These are phyloP conservation scores for Paraleonurus japonicus DNA, from an alignment of 257 asterid genomes.

Conservation along the genomic window DNA sequence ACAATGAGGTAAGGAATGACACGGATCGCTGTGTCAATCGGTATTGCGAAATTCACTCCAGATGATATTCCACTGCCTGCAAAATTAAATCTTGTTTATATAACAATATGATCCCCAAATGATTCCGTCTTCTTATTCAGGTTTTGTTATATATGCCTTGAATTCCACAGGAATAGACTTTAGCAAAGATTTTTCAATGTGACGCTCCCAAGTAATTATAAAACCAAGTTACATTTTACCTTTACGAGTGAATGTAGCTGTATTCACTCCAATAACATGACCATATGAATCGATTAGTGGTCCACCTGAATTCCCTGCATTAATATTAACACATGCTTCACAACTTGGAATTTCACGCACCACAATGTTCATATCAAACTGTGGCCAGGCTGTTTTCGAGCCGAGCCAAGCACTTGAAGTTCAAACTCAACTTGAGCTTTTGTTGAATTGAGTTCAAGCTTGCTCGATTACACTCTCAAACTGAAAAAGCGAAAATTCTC, in stretches of 20 bases:
- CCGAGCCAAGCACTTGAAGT: too few relatives aligned
- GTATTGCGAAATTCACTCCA: conserved; percentile 88
- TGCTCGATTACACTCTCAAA: too few relatives aligned
- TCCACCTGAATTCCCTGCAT: conserved; percentile 88
- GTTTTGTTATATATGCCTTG: too few relatives aligned
- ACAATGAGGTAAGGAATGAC: conserved; percentile 71
- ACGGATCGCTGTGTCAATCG: conserved; percentile 66
- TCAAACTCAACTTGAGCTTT: too few relatives aligned
- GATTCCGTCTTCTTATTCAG: too few relatives aligned
- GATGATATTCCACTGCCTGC: conserved; percentile 84
- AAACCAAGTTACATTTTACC: conserved; percentile 36
- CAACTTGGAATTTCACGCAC: not conserved
- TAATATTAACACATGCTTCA: not conserved
- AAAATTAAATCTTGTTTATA: not conserved
- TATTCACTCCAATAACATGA: conserved; percentile 83
- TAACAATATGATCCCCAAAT: not conserved
- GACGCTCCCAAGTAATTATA: too few relatives aligned
- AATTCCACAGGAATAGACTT: too few relatives aligned
- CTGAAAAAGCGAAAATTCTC: too few relatives aligned
- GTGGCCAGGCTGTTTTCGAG: too few relatives aligned
- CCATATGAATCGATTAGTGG: conserved; percentile 79
- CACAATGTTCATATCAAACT: too few relatives aligned
- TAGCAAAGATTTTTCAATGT: too few relatives aligned
- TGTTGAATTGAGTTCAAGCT: too few relatives aligned
- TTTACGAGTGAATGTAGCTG: conserved; percentile 89